phyloP scores from a whole-genome alignment of 148 eudicot genomes.

The Cornus kousa region DNA sequence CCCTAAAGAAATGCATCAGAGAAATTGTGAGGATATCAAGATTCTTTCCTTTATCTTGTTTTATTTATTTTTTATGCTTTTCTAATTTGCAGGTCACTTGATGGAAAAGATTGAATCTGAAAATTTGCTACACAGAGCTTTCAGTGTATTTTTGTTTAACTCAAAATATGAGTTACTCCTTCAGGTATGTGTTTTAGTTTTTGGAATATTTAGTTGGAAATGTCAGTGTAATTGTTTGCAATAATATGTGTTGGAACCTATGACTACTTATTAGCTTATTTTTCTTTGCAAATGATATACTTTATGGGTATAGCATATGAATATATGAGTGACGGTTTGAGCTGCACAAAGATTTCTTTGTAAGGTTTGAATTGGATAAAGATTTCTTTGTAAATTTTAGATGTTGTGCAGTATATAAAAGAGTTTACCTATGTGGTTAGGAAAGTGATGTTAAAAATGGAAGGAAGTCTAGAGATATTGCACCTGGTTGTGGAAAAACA shows the following conservation, averaged over 20 bases:
- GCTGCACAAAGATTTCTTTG: too few relatives aligned
- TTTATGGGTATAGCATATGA: not conserved
- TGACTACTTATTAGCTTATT: not conserved
- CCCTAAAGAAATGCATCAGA: not conserved
- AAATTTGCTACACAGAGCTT: slow-evolving; percentile 89
- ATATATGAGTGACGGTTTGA: not conserved
- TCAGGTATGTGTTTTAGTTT: slow-evolving; percentile 48
- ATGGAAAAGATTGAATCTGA: slow-evolving; percentile 83
- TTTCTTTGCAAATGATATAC: not conserved
- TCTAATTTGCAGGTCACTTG: slow-evolving; percentile 69
- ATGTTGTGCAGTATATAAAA: too few relatives aligned
- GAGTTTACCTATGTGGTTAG: not conserved
- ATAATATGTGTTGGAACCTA: not conserved
- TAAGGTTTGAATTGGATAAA: too few relatives aligned
- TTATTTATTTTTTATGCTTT: not conserved
- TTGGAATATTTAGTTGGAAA: not conserved
- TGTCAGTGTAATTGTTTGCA: not conserved
- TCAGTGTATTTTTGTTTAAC: slow-evolving; percentile 87
- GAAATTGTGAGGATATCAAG: not conserved
- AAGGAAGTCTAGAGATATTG: not conserved
- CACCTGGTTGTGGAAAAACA: not conserved
- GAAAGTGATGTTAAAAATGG: not conserved
- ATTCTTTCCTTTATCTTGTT: not conserved
- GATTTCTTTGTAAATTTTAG: too few relatives aligned
- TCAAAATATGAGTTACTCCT: slow-evolving; percentile 88